Percentiles rank a stretch among this genome's conserved stretches.
Evolutionary conservation across 352 stramenopile genomes (phyloP).

Genomic region (Globisporangium parvum): DNA sequence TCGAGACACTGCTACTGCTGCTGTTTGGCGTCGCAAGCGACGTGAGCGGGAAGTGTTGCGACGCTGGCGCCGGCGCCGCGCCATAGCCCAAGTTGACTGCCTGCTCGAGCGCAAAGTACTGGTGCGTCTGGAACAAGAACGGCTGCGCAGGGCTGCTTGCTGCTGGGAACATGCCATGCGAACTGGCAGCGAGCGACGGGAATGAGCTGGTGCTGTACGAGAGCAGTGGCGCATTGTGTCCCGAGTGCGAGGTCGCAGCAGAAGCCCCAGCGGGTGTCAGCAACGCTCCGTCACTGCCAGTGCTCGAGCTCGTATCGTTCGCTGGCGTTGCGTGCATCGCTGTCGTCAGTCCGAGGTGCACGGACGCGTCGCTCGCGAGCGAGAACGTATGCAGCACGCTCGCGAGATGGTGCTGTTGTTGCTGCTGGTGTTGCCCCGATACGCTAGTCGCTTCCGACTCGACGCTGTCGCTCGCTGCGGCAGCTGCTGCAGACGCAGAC

Average conservation of each 20-base stretch:
- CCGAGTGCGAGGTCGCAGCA: neutral
- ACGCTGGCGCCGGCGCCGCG: neutral
- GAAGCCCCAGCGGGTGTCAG: neutral
- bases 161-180: slow-evolving; percentile 1
- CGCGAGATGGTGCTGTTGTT: neutral
- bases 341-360: neutral
- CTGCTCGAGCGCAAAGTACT: slow-evolving; percentile 14
- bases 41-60: neutral
- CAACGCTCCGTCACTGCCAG: neutral
- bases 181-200: neutral
- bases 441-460: neutral
- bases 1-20: neutral
- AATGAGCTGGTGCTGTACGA: slow-evolving; percentile 7
- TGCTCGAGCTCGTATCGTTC: neutral
- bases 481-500: neutral
- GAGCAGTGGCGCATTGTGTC: neutral
- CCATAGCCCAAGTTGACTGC: neutral
- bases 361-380: neutral
- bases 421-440: neutral
- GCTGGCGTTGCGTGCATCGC: neutral
- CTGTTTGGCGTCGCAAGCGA: neutral
- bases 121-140: slow-evolving; percentile 8
- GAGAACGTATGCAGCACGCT: slow-evolving; percentile 3
- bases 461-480: neutral
- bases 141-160: neutral